Evolutionary conservation across 2,329 filamentous ascomycete genomes (phyloP).

Genomic region (Grosmannia serpens): DNA sequence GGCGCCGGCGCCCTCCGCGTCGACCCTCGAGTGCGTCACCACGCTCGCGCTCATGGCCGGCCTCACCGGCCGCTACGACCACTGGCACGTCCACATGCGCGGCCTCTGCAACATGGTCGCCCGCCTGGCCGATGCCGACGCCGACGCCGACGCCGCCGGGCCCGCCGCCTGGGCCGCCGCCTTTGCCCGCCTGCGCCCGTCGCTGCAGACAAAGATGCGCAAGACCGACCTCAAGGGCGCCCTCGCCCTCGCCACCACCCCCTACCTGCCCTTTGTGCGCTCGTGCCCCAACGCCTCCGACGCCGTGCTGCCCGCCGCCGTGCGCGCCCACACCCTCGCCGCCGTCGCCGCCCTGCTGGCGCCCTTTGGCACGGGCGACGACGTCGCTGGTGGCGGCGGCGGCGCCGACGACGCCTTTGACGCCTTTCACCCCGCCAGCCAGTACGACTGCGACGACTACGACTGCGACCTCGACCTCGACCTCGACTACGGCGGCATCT

Average conservation of each 20-base stretch:
- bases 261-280: slow-evolving; percentile 21
- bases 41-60: slow-evolving; percentile 20
- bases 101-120: slow-evolving; percentile 21
- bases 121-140: slow-evolving; percentile 11
- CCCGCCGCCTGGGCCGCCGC: neutral
- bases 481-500: neutral
- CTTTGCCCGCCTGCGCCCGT: slow-evolving; percentile 7
- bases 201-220: slow-evolving; percentile 10
- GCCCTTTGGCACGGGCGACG: slow-evolving; percentile 1
- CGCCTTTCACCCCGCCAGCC: neutral
- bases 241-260: slow-evolving; percentile 17
- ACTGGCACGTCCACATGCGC: slow-evolving; percentile 27
- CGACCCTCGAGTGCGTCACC: slow-evolving; percentile 19
- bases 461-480: neutral
- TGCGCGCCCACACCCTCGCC: slow-evolving; percentile 8
- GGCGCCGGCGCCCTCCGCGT: neutral
- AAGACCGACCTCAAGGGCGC: slow-evolving; percentile 26
- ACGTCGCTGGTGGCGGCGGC: neutral
- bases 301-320: slow-evolving; percentile 11
- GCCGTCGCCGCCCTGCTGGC: slow-evolving; percentile 14
- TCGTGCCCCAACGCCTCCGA: slow-evolving; percentile 14
- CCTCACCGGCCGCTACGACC: slow-evolving; percentile 23
- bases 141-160: neutral
- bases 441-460: neutral
- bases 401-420: neutral